Conservation (phyloP, 306 rosid species). For the Medicago ruthenica region DNA sequence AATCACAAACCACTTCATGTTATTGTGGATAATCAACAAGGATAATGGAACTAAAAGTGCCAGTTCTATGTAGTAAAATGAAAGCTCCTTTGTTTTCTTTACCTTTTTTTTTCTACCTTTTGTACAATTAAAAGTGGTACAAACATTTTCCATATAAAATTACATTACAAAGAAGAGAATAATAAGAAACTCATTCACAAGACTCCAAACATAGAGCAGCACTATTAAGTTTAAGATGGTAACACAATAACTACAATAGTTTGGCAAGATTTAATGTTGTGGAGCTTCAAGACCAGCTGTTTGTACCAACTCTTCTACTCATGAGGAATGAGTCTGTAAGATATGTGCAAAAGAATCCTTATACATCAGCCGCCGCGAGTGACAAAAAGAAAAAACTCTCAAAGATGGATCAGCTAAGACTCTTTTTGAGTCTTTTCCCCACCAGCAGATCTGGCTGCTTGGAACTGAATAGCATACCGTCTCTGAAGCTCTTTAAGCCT, state of each 20-base stretch:
- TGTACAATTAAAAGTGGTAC: slow-evolving; percentile 43
- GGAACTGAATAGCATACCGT: slow-evolving; percentile 65
- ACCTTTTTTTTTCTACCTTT: not conserved
- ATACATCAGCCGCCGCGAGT: slow-evolving; percentile 39
- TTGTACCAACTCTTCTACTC: slow-evolving; percentile 35
- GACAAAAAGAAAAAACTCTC: slow-evolving; percentile 43
- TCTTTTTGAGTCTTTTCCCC: slow-evolving; percentile 68
- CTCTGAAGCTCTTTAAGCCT: slow-evolving; percentile 77
- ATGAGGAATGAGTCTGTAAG: slow-evolving; percentile 35
- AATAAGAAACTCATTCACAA: slow-evolving; percentile 33
- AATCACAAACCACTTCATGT: not conserved
- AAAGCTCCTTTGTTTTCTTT: not conserved
- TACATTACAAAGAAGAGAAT: slow-evolving; percentile 26
- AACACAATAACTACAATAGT: slow-evolving; percentile 44
- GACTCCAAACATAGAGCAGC: slow-evolving; percentile 41
- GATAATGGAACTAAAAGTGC: slow-evolving; percentile 27
- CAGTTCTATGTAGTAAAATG: slow-evolving; percentile 16
- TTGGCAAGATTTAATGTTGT: slow-evolving; percentile 1
- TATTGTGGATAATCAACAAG: not conserved
- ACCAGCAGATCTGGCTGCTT: slow-evolving; percentile 69
- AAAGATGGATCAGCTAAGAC: slow-evolving; percentile 39
- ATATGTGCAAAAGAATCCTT: slow-evolving; percentile 32
- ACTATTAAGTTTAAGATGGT: slow-evolving; percentile 38
- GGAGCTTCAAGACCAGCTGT: slow-evolving; percentile 22
- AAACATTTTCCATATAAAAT: slow-evolving; percentile 38